These are phyloP conservation scores for Tolypocladium guangdongense DNA, from an alignment of 2,329 filamentous ascomycete genomes.

Conservation along the genomic window DNA sequence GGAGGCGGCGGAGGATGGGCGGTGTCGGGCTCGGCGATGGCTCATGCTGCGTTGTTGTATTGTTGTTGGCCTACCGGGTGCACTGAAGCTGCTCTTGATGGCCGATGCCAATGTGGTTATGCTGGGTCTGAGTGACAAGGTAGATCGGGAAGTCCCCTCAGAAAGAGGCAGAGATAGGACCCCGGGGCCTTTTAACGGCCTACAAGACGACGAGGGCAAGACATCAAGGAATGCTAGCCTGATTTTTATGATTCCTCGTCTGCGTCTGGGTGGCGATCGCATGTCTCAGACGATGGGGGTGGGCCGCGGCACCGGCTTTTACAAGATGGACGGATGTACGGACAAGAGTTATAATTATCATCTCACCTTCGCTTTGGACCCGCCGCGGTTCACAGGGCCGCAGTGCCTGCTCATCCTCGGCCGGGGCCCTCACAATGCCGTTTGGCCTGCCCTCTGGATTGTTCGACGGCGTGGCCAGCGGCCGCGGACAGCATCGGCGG, in stretches of 20 bases:
- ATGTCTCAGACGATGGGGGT: not conserved
- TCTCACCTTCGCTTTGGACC: not conserved
- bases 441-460: not conserved
- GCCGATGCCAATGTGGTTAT: not conserved
- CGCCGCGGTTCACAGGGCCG: not conserved
- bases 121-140: not conserved
- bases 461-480: not conserved
- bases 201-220: too few relatives aligned
- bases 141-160: not conserved
- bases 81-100: not conserved
- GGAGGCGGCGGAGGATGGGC: conserved; percentile 1
- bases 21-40: not conserved
- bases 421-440: not conserved
- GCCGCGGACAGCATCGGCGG: not conserved
- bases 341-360: too few relatives aligned
- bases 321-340: not conserved
- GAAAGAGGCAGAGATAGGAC: not conserved
- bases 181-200: not conserved
- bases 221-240: not conserved
- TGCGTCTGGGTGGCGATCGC: not conserved
- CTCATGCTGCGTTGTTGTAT: not conserved
- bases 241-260: not conserved
- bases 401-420: not conserved
- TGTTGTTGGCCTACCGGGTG: too few relatives aligned
- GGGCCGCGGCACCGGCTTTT: not conserved